Evolutionary conservation across 345 rosid species (phyloP).

Genomic region (Lepidium africanum): DNA sequence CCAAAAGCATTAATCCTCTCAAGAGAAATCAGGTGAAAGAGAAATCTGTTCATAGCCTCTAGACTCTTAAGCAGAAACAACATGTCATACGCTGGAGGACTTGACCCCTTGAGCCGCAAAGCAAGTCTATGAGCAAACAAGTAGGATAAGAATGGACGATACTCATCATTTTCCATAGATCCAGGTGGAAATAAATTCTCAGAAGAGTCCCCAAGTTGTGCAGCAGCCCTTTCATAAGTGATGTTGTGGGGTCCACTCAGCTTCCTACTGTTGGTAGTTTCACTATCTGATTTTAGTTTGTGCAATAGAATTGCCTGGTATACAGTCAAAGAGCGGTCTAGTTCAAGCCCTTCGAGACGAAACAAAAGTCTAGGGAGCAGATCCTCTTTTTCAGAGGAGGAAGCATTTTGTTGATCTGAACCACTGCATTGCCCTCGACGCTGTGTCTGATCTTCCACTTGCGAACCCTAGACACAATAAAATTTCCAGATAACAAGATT

Average conservation of each 20-base stretch:
- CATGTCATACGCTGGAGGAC: slow-evolving; percentile 57
- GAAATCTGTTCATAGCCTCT: slow-evolving; percentile 58
- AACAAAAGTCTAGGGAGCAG: slow-evolving; percentile 42
- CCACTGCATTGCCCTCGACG: slow-evolving; percentile 24
- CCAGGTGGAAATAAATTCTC: slow-evolving; percentile 14
- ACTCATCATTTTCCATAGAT: slow-evolving; percentile 21
- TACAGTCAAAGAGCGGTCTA: slow-evolving; percentile 48
- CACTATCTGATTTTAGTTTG: slow-evolving; percentile 47
- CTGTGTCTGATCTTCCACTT: slow-evolving; percentile 16
- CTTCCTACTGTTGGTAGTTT: slow-evolving; percentile 37
- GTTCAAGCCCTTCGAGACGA: slow-evolving; percentile 57
- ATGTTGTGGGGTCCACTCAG: slow-evolving; percentile 53
- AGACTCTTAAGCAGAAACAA: slow-evolving; percentile 68
- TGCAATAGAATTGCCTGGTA: slow-evolving; percentile 82
- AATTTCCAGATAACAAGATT: background rate
- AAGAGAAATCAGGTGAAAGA: slow-evolving; percentile 59
- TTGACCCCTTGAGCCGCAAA: slow-evolving; percentile 46
- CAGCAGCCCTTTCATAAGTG: slow-evolving; percentile 50
- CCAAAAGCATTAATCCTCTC: slow-evolving; percentile 58
- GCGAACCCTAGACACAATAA: slow-evolving; percentile 31
- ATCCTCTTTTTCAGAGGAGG: slow-evolving; percentile 30
- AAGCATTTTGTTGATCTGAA: slow-evolving; percentile 16
- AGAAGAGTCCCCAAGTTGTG: slow-evolving; percentile 27
- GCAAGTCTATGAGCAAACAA: slow-evolving; percentile 47
- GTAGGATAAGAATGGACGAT: slow-evolving; percentile 40